A percentile compares a stretch with the other conserved stretches of the same genome.
Evolutionary conservation across 1,284 basidiomycete species (phyloP).

Genomic region (Ganoderma resinaceum): DNA sequence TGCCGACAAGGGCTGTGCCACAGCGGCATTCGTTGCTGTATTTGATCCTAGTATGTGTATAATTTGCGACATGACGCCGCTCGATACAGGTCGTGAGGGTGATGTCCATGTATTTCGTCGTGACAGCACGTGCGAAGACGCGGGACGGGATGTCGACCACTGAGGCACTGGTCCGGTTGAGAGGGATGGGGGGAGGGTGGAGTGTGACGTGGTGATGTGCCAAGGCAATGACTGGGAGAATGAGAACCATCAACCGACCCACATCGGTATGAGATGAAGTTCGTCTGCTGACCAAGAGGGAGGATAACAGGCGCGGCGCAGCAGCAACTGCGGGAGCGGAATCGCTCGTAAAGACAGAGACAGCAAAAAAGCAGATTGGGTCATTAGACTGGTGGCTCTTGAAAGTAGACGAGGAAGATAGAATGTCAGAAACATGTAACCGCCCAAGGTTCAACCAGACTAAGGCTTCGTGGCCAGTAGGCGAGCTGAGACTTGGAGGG

Average conservation of each 20-base stretch:
- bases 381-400: too few species aligned
- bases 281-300: too few species aligned
- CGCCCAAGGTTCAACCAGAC: background rate
- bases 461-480: background rate
- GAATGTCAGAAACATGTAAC: background rate
- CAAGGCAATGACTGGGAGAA: background rate
- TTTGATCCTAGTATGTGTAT: slow-evolving; percentile 35
- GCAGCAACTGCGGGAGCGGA: too few species aligned
- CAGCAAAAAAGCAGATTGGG: too few species aligned
- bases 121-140: slow-evolving; percentile 26
- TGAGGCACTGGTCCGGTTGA: slow-evolving; percentile 31
- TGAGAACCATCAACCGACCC: background rate
- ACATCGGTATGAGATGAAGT: background rate
- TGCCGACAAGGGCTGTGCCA: slow-evolving; percentile 27
- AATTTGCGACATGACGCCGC: slow-evolving; percentile 29
- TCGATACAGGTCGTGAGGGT: slow-evolving; percentile 30
- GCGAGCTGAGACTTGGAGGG: background rate
- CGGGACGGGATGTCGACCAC: slow-evolving; percentile 30
- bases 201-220: background rate
- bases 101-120: slow-evolving; percentile 28
- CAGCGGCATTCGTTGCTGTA: slow-evolving; percentile 36
- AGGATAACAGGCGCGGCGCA: too few species aligned
- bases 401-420: too few species aligned
- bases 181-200: slow-evolving; percentile 18
- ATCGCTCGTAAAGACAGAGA: too few species aligned